Evolutionary conservation across 331 rosid species (phyloP).

Genomic region (Malus hybrid): DNA sequence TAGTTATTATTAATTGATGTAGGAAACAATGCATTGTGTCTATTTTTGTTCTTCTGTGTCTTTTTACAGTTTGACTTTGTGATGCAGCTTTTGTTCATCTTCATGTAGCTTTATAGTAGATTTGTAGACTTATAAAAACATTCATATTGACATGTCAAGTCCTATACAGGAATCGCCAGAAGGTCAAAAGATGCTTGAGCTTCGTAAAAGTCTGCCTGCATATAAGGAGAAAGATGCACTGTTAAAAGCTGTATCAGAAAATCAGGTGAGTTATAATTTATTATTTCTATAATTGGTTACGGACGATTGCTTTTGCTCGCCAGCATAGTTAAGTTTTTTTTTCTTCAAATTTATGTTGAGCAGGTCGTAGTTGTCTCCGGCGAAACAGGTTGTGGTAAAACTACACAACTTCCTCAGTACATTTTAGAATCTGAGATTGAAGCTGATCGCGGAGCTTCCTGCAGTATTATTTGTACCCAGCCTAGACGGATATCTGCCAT

Average conservation of each 20-base stretch:
- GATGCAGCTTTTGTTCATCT: not conserved
- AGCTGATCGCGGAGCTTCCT: constrained; percentile 38
- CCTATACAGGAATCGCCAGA: too few species aligned
- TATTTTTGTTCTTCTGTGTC: not conserved
- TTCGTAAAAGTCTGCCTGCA: constrained; percentile 55
- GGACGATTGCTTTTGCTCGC: not conserved
- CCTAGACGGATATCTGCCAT: constrained; percentile 48
- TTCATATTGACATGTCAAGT: too few species aligned
- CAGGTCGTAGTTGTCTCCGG: constrained; percentile 46
- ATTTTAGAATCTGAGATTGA: constrained; percentile 44
- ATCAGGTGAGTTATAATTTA: constrained; percentile 29
- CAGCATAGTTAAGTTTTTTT: too few species aligned
- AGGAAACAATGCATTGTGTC: not conserved
- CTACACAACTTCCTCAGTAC: constrained; percentile 49
- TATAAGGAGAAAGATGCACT: constrained; percentile 37
- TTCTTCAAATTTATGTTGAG: not conserved
- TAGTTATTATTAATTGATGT: not conserved
- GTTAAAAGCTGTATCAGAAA: constrained; percentile 39
- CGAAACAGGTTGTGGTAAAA: constrained; percentile 50
- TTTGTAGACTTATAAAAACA: too few species aligned
- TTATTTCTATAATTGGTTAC: not conserved
- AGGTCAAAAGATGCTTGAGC: constrained; percentile 16
- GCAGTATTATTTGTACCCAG: constrained; percentile 45
- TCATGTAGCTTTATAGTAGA: not conserved
- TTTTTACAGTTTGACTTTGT: not conserved